These are phyloP conservation scores for Tilletia walkeri DNA, from an alignment of 1,284 basidiomycete genomes.

Conservation along the genomic window DNA sequence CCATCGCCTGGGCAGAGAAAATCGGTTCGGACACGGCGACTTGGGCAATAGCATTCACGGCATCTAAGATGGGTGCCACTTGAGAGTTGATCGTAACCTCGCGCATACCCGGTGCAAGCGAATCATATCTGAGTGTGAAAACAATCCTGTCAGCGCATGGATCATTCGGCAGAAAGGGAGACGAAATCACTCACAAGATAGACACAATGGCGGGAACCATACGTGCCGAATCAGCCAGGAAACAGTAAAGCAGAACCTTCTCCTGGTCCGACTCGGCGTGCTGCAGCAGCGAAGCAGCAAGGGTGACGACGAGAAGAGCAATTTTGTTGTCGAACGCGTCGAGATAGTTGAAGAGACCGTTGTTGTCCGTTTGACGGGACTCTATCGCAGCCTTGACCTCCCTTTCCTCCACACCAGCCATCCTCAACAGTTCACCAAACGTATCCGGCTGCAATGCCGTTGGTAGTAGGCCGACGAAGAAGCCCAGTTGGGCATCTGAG, in stretches of 20 bases:
- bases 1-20: slow-evolving; percentile 48
- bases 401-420: slow-evolving; percentile 35
- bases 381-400: slow-evolving; percentile 32
- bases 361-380: slow-evolving; percentile 31
- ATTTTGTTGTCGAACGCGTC: slow-evolving; percentile 44
- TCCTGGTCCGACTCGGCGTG: slow-evolving; percentile 47
- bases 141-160: background rate
- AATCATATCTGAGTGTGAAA: slow-evolving; percentile 34
- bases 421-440: slow-evolving; percentile 39
- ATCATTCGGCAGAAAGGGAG: background rate
- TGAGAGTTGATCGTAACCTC: slow-evolving; percentile 47
- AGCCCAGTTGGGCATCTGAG: slow-evolving; percentile 40
- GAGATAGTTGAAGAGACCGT: slow-evolving; percentile 37
- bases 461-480: slow-evolving; percentile 46
- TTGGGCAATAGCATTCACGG: slow-evolving; percentile 45
- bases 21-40: slow-evolving; percentile 47
- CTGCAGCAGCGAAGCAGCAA: slow-evolving; percentile 42
- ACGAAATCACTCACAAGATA: slow-evolving; percentile 34
- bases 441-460: slow-evolving; percentile 41
- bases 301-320: slow-evolving; percentile 43
- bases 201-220: slow-evolving; percentile 48
- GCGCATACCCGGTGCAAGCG: slow-evolving; percentile 41
- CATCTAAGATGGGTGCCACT: slow-evolving; percentile 43
- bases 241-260: slow-evolving; percentile 40
- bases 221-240: slow-evolving; percentile 44